phyloP scores from a whole-genome alignment of 2,329 filamentous ascomycete species.

The Penicillium sclerotigenum region DNA sequence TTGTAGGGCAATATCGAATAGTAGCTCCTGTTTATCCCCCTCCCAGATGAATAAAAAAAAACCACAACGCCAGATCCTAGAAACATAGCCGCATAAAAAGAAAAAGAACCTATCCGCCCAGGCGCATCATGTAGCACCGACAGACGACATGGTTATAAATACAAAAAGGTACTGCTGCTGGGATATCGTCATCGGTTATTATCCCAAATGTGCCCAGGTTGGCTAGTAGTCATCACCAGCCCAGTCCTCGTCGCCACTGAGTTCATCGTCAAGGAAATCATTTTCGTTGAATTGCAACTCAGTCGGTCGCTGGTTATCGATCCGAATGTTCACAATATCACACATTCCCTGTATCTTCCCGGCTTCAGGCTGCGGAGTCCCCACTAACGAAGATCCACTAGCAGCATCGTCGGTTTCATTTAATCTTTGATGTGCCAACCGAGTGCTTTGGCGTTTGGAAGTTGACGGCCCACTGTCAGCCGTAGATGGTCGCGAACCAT shows the following conservation, averaged over 20 bases:
- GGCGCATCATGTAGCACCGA: neutral
- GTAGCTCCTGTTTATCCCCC: neutral
- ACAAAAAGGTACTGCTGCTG: neutral
- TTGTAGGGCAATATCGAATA: neutral
- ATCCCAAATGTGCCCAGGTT: slow-evolving; percentile 26
- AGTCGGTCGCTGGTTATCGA: slow-evolving; percentile 60
- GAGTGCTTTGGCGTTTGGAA: slow-evolving; percentile 41
- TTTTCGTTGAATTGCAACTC: slow-evolving; percentile 57
- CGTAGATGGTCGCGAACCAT: slow-evolving; percentile 11
- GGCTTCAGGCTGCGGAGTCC: slow-evolving; percentile 6
- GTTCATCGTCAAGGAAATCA: slow-evolving; percentile 60
- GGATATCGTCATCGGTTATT: neutral
- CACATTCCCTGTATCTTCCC: slow-evolving; percentile 54
- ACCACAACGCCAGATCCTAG: neutral
- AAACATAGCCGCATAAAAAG: neutral
- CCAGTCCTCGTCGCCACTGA: slow-evolving; percentile 63
- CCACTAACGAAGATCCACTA: neutral
- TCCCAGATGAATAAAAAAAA: neutral
- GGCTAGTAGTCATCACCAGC: slow-evolving; percentile 45
- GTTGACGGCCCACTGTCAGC: slow-evolving; percentile 16
- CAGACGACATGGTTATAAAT: neutral
- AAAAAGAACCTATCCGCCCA: neutral
- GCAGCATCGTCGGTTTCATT: slow-evolving; percentile 26
- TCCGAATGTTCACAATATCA: slow-evolving; percentile 56
- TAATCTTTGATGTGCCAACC: slow-evolving; percentile 33